Percentiles rank a stretch among this genome's conserved stretches.
Conservation (phyloP, 768 basidiomycete genomes). For the Lentinula boryana region DNA sequence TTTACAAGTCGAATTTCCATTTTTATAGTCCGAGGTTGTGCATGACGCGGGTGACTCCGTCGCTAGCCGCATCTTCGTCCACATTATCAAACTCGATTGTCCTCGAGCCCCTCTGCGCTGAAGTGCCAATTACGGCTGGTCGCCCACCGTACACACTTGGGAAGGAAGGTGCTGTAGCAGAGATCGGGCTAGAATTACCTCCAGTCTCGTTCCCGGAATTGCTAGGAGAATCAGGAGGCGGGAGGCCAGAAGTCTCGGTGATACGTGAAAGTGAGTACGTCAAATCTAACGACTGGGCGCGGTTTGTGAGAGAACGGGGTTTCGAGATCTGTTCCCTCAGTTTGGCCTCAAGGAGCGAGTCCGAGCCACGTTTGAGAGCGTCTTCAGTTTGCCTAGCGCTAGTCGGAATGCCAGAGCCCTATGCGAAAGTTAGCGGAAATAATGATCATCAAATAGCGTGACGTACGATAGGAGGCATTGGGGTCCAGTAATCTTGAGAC, state of each 20-base stretch:
- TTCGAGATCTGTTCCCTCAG: slow-evolving; percentile 72
- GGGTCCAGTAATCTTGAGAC: slow-evolving; percentile 70
- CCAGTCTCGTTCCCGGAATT: slow-evolving; percentile 71
- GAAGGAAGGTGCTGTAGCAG: slow-evolving; percentile 73
- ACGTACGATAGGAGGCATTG: slow-evolving; percentile 69
- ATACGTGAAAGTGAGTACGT: slow-evolving; percentile 82
- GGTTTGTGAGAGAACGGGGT: slow-evolving; percentile 77
- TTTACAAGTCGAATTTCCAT: background rate
- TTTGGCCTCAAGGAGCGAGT: slow-evolving; percentile 80
- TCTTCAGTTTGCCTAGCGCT: slow-evolving; percentile 71
- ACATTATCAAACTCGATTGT: slow-evolving; percentile 22
- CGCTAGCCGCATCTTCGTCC: slow-evolving; percentile 50
- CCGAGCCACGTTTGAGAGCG: slow-evolving; percentile 74
- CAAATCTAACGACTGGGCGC: slow-evolving; percentile 86
- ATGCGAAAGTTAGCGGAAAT: slow-evolving; percentile 13
- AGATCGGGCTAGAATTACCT: slow-evolving; percentile 74
- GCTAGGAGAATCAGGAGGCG: slow-evolving; percentile 76
- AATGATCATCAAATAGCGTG: slow-evolving; percentile 6
- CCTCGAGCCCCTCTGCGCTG: slow-evolving; percentile 32
- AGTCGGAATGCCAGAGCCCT: slow-evolving; percentile 67
- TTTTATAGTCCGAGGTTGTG: slow-evolving; percentile 64
- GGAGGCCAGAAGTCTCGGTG: slow-evolving; percentile 59
- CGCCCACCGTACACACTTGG: slow-evolving; percentile 72
- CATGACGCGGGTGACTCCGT: slow-evolving; percentile 74
- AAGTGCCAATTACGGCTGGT: slow-evolving; percentile 37